Base-by-base conservation (phyloP, 1,284 basidiomycete species). In the Ceratobasidium papillatum region DNA sequence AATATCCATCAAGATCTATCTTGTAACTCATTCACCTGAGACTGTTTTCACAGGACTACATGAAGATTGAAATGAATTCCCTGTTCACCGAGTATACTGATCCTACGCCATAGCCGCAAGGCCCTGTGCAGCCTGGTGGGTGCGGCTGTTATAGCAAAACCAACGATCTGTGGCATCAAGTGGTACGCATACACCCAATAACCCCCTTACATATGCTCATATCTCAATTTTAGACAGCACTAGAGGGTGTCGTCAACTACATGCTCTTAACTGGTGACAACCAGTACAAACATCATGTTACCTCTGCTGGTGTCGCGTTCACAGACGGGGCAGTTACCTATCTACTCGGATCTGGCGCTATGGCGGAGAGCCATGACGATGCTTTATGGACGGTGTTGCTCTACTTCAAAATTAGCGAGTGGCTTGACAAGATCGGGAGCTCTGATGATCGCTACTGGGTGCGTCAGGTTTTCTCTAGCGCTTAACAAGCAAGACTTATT, bases 131-230 rank as follows among this genome's bases (percentile, higher is more conserved):
- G 27, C 45, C 43, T 3, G 63, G 63, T 34, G 63, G 63, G 32
- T 65, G 63, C 30, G 63, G 63, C 47, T 65, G 63, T 38, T 65
- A 65, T n/a, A 38, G 32, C 63, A 17, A 65, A 36, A 65, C 63
- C 19, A n/a, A 25, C n/a, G 25, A 65, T 34, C 25, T 65, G 11
- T 65, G 63, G 63, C 63, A 65, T 17, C 45, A 65, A 65, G 63
- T 65, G 63, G 63, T 65, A 65, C 4, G 63, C 34, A 11, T 30
- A 59, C n/a, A 36, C 58, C 30, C 22, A 5, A 30, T 30, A 22
- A 30, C 49, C 30, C 3, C n/a, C 12, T n/a, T 22, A 4, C 9
- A 27, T 30, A 54, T 30, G 25, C 8, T 25, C 25, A 41, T 14
- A 41, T n/a, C n/a, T n/a, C n/a, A n/a, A n/a, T n/a, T n/a, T n/a